Evolutionary conservation across 2,329 filamentous ascomycete species (phyloP).

Genomic region (Aureobasidium mangrovei): DNA sequence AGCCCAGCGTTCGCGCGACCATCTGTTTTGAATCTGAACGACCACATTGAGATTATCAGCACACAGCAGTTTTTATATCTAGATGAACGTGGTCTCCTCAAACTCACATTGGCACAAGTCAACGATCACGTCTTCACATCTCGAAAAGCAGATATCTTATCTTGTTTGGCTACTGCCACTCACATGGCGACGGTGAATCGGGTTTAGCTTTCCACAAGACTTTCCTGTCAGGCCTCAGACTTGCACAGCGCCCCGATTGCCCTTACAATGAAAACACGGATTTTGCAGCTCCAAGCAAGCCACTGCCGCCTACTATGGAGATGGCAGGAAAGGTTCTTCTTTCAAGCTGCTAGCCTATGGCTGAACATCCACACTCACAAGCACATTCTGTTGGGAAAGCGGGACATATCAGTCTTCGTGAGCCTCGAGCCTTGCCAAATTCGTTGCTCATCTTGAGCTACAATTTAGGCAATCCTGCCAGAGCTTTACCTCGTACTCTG

Average conservation of each 20-base stretch:
- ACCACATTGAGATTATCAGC: constrained; percentile 32
- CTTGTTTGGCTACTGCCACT: constrained; percentile 37
- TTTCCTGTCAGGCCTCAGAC: constrained; percentile 26
- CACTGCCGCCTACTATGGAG: constrained; percentile 33
- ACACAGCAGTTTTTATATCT: neutral
- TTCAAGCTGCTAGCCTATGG: neutral
- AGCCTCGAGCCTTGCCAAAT: neutral
- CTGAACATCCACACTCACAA: neutral
- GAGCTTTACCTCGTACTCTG: neutral
- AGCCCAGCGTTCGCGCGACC: constrained; percentile 28
- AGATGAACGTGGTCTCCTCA: constrained; percentile 5
- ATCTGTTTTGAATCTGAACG: constrained; percentile 27
- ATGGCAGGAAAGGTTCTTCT: constrained; percentile 20
- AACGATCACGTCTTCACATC: constrained; percentile 18
- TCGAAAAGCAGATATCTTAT: constrained; percentile 26
- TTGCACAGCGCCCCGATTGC: constrained; percentile 2
- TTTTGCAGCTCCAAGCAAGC: constrained; percentile 15
- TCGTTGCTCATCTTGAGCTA: neutral
- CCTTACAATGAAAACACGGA: constrained; percentile 1
- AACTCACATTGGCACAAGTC: neutral
- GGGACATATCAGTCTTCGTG: neutral
- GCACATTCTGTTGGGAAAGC: neutral
- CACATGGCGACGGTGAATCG: constrained; percentile 36
- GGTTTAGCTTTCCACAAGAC: constrained; percentile 36
- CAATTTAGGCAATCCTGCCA: neutral